Conservation (phyloP, 345 rosid genomes). For the Gossypium bickii region DNA sequence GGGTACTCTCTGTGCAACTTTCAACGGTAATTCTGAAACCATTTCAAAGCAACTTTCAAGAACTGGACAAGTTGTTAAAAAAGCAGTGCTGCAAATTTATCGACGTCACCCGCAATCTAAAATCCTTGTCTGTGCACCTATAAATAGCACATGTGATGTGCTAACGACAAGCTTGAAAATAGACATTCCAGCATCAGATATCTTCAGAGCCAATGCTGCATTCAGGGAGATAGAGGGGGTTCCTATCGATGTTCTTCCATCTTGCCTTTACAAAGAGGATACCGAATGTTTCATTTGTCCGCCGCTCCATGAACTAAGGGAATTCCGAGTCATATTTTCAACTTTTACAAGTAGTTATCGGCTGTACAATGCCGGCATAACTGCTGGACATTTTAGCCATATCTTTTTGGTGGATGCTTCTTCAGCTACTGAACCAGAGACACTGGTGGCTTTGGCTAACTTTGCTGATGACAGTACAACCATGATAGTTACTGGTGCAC, state of each 20-base stretch:
- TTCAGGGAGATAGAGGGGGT: constrained; percentile 32
- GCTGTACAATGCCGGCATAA: constrained; percentile 23
- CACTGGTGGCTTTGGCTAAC: constrained; percentile 32
- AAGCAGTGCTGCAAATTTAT: constrained; percentile 27
- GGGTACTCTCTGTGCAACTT: constrained; percentile 24
- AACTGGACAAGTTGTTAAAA: constrained; percentile 23
- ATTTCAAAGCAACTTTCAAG: constrained; percentile 15
- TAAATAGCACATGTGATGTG: constrained; percentile 31
- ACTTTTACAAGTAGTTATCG: constrained; percentile 31
- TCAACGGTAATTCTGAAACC: not conserved
- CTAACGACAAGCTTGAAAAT: constrained; percentile 31
- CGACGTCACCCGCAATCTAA: constrained; percentile 1
- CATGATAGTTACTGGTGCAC: constrained; percentile 29
- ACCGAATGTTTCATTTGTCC: constrained; percentile 26
- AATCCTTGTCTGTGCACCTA: constrained; percentile 33
- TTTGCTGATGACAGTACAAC: constrained; percentile 25
- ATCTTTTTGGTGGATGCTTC: constrained; percentile 36
- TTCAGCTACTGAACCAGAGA: constrained; percentile 34
- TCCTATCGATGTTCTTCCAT: constrained; percentile 28
- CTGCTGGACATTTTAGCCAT: constrained; percentile 33
- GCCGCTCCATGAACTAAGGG: constrained; percentile 14
- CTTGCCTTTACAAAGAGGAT: constrained; percentile 20
- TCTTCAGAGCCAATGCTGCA: constrained; percentile 42
- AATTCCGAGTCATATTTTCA: constrained; percentile 26
- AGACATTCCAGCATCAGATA: constrained; percentile 17